A percentile compares a stretch with the other conserved stretches of the same genome.
These are phyloP conservation scores for Botryobasidium botryosum DNA, from an alignment of 768 basidiomycete genomes.

Conservation along the genomic window DNA sequence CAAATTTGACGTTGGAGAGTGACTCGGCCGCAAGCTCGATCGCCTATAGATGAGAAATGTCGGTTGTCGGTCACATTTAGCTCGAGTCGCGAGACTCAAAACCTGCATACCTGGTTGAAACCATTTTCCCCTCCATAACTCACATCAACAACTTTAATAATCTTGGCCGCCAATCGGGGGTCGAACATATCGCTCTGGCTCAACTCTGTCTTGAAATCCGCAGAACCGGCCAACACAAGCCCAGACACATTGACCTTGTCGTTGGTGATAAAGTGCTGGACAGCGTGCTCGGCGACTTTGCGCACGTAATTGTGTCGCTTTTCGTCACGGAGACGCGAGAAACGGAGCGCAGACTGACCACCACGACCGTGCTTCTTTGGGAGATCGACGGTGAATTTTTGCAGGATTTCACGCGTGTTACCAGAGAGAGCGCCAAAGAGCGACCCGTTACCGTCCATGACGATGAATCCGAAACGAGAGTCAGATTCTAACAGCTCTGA, in stretches of 20 bases:
- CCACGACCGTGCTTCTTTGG: constrained; percentile 99
- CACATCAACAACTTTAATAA: constrained; percentile 97
- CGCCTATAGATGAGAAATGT: constrained; percentile 33
- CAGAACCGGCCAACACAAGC: constrained; percentile 87
- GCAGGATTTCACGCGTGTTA: constrained; percentile 91
- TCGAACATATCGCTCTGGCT: constrained; percentile 96
- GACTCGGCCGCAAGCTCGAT: constrained; percentile 95
- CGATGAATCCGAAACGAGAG: constrained; percentile 96
- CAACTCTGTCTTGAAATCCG: constrained; percentile 98
- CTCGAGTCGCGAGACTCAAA: neutral
- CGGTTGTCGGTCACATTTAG: neutral
- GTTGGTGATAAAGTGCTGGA: constrained; percentile 93
- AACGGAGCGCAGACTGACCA: constrained; percentile 98
- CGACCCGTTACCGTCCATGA: constrained; percentile 98
- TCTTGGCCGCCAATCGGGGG: constrained; percentile 65
- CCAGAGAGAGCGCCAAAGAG: constrained; percentile 92
- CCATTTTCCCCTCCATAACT: constrained; percentile 98
- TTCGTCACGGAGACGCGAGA: constrained; percentile 97
- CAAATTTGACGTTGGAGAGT: constrained; percentile 96
- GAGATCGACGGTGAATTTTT: constrained; percentile 97
- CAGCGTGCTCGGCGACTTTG: constrained; percentile 93
- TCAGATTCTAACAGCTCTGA: constrained; percentile 95
- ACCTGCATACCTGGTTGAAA: constrained; percentile 78
- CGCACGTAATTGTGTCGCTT: constrained; percentile 99
- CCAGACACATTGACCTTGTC: constrained; percentile 98